Conservation (phyloP, 768 basidiomycete genomes). For the Trametopsis cervina region DNA sequence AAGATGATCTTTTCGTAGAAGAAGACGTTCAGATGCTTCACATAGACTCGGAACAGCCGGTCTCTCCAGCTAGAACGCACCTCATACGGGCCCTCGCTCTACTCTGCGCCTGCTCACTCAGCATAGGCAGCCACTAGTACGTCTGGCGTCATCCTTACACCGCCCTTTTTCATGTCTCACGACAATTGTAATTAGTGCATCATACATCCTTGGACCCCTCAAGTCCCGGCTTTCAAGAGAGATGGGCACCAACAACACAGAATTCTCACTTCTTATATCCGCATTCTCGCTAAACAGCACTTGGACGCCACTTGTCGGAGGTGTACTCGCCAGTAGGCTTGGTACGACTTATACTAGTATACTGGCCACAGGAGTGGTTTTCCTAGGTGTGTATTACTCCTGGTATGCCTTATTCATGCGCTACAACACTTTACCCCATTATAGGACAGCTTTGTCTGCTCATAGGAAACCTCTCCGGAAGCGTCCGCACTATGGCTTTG, state of each 20-base stretch:
- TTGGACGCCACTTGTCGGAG: constrained; percentile 75
- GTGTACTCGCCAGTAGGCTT: constrained; percentile 59
- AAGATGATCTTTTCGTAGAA: constrained; percentile 14
- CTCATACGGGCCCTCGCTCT: constrained; percentile 55
- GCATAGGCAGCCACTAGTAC: constrained; percentile 74
- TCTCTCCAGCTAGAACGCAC: constrained; percentile 27
- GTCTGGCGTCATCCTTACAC: constrained; percentile 20
- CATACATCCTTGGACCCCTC: constrained; percentile 71
- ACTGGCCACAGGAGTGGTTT: constrained; percentile 66
- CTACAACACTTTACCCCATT: background rate
- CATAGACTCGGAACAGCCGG: constrained; percentile 1
- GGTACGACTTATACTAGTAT: constrained; percentile 71
- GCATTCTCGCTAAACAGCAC: constrained; percentile 71
- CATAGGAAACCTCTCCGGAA: constrained; percentile 51
- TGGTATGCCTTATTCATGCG: background rate
- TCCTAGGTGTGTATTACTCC: constrained; percentile 37
- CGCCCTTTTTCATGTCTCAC: background rate
- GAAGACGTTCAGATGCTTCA: constrained; percentile 12
- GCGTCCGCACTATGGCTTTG: constrained; percentile 62
- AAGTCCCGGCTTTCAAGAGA: constrained; percentile 65
- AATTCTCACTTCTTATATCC: constrained; percentile 73
- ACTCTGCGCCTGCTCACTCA: constrained; percentile 65
- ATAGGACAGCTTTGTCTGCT: constrained; percentile 63
- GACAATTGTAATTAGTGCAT: constrained; percentile 37
- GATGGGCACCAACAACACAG: constrained; percentile 67